These are phyloP conservation scores for Hymenoscyphus fraxineus DNA, from an alignment of 2,329 filamentous ascomycete species.

Conservation along the genomic window DNA sequence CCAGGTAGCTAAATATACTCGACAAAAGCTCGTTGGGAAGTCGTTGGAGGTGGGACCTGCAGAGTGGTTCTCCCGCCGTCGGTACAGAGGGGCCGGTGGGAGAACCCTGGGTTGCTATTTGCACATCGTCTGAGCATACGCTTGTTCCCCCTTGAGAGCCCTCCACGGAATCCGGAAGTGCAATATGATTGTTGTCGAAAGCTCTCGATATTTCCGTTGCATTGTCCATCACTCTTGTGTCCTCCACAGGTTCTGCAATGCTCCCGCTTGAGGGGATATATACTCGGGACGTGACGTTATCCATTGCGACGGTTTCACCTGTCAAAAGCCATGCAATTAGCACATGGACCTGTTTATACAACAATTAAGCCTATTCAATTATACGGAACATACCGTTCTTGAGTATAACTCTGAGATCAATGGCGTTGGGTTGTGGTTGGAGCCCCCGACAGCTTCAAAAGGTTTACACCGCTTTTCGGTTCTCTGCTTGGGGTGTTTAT, in stretches of 20 bases:
- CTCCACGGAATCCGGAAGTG: neutral
- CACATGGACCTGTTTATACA: neutral
- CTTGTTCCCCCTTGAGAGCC: constrained; percentile 1
- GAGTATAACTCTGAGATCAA: neutral
- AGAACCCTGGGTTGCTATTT: neutral
- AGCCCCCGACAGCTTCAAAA: neutral
- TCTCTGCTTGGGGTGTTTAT: neutral
- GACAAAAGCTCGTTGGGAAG: constrained; percentile 61
- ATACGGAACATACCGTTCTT: neutral
- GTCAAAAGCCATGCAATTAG: neutral
- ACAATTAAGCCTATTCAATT: neutral
- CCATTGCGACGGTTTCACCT: neutral
- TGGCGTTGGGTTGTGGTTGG: neutral
- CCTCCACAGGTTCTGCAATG: neutral
- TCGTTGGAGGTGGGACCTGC: constrained; percentile 20
- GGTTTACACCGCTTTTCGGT: neutral
- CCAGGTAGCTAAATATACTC: constrained; percentile 54
- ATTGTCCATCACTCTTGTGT: neutral
- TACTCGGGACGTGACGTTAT: neutral
- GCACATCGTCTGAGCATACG: neutral
- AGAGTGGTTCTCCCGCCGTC: neutral
- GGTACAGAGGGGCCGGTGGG: neutral
- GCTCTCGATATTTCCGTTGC: neutral
- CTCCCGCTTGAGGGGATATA: neutral
- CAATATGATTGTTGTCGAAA: neutral